Evolutionary conservation across 2,329 filamentous ascomycete genomes (phyloP).

Genomic region (Rugonectria rugulosa): DNA sequence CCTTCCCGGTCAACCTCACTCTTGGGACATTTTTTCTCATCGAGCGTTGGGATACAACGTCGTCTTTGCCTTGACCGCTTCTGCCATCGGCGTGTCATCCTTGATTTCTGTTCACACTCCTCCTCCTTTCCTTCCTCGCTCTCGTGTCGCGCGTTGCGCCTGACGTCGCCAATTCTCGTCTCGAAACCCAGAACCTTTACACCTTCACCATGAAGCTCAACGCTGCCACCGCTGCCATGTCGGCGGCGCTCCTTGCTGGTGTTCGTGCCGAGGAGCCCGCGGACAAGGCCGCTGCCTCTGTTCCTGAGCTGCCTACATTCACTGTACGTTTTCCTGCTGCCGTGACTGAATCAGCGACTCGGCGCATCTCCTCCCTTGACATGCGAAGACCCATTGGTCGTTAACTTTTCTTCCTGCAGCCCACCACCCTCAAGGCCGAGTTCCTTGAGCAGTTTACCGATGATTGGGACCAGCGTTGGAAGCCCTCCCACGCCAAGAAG

Average conservation of each 20-base stretch:
- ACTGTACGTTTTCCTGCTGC: constrained; percentile 69
- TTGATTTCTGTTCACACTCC: constrained; percentile 10
- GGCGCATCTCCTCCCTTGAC: neutral
- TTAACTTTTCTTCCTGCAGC: constrained; percentile 62
- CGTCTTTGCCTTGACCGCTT: constrained; percentile 9
- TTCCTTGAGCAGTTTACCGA: constrained; percentile 99
- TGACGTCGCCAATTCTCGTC: constrained; percentile 20
- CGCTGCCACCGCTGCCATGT: constrained; percentile 77
- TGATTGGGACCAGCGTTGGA: constrained; percentile 94
- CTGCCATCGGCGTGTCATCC: constrained; percentile 14
- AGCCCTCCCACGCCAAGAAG: constrained; percentile 96
- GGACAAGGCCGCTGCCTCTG: constrained; percentile 59
- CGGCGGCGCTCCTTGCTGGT: constrained; percentile 75
- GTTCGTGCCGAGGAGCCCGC: constrained; percentile 74
- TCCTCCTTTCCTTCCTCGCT: constrained; percentile 10
- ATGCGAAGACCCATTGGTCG: constrained; percentile 27
- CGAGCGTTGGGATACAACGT: constrained; percentile 38
- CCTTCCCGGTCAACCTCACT: constrained; percentile 37
- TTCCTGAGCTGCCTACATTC: constrained; percentile 79
- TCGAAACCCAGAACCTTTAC: constrained; percentile 55
- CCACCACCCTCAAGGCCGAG: constrained; percentile 85
- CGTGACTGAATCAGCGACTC: neutral
- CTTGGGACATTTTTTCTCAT: constrained; percentile 38
- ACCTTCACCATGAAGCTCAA: constrained; percentile 80
- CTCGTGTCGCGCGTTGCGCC: constrained; percentile 35